Evolutionary conservation across 1,284 basidiomycete genomes (phyloP).

Genomic region (Fomitopsis betulina): DNA sequence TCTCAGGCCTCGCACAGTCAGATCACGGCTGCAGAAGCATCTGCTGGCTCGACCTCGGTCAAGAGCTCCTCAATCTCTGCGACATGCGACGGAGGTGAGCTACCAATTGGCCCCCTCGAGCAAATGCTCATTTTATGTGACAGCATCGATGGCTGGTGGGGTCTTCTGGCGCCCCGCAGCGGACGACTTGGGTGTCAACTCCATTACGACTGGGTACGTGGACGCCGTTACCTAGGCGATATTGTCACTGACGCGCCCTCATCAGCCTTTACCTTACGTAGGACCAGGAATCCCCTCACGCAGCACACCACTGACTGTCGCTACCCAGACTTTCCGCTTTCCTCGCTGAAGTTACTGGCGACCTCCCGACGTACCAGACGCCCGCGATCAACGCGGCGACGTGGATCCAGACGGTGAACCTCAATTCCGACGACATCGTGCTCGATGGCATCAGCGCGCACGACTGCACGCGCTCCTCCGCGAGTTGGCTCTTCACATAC

Average conservation of each 20-base stretch:
- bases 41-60: conserved; percentile 29
- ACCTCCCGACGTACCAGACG: conserved; percentile 36
- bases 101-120: neutral
- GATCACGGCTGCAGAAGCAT: conserved; percentile 34
- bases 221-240: no score
- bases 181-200: conserved; percentile 38
- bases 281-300: neutral
- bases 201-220: conserved; percentile 44
- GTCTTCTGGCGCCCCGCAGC: conserved; percentile 46
- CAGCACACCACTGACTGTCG: neutral
- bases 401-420: conserved; percentile 43
- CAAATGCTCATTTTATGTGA: neutral
- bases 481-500: conserved; percentile 44
- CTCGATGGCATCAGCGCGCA: conserved; percentile 42
- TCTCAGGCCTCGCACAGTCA: conserved; percentile 21
- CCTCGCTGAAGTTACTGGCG: conserved; percentile 39
- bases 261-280: conserved; percentile 27
- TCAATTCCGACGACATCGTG: conserved; percentile 36
- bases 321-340: conserved; percentile 33
- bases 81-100: conserved; percentile 33
- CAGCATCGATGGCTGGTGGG: conserved; percentile 19
- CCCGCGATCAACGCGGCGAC: conserved; percentile 41
- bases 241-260: neutral
- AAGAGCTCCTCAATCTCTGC: conserved; percentile 37
- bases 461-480: conserved; percentile 39